Base-by-base conservation (phyloP, 306 rosid genomes). In the Vachellia collinsii region DNA sequence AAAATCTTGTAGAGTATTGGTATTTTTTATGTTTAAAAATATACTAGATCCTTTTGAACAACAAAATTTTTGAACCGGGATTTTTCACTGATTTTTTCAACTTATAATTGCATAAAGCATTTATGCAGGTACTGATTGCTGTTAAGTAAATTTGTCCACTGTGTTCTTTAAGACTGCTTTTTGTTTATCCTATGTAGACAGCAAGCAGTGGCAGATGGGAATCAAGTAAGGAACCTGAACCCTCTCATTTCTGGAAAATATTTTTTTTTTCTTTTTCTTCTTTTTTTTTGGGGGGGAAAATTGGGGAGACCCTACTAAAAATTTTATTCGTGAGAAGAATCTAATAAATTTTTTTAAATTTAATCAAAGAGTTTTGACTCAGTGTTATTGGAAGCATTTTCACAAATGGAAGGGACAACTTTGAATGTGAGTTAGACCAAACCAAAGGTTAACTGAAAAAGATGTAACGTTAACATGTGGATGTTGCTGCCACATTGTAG, bases 151-250 rank as follows among this genome's bases (percentile, higher is more conserved):
- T 58, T 59, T 59, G 66, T 59, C 16, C 11, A 23, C 7, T 25
- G 38, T 11, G 38, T 61, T 61, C 39, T 23, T 12, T 25, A 12
- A 23, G 14, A 19, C 13, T 25, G 39, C 9, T 11, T 79, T 54
- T 61, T 17, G 20, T 83, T 58, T 76, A 66, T 67, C 44, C 41
- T 78, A 17, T 88, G 72, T 90, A 92, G 98, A 86, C 77, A 82
- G 61, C 72, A 71, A 46, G 83, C 85, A n/a, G 2, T 83, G 22
- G 72, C 74, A 14, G 81, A 80, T 39, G 92, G 92, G 47, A 53
- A 85, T 85, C 9, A 7, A 23, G 98, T 94, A 92, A 92, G 97
- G 59, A 86, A 48, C 63, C 81, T 75, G 68, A 77, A 6, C 72
- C 78, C 47, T 77, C 65, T 78, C 19, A 22, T 44, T 50, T 74